Evolutionary conservation across 352 stramenopile species (phyloP).

Genomic region (Pythium brassicae): DNA sequence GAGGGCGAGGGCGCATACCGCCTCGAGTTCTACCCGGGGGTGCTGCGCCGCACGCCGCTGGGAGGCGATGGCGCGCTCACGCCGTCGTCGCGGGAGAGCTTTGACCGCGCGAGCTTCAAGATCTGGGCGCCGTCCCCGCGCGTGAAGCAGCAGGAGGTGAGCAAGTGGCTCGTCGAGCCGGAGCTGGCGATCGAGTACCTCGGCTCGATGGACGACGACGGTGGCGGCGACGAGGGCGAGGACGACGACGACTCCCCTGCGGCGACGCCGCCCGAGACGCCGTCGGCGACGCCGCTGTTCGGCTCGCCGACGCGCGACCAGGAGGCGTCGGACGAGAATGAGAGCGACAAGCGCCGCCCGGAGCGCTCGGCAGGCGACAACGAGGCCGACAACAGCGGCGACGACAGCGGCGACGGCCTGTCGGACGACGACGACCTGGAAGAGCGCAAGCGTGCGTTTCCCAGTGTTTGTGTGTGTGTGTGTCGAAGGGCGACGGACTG

Average conservation of each 20-base stretch:
- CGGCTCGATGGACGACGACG: constrained; percentile 74
- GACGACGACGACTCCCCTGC: constrained; percentile 69
- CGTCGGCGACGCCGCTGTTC: constrained; percentile 63
- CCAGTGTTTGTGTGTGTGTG: background rate
- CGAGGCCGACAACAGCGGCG: constrained; percentile 18
- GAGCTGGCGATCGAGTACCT: constrained; percentile 77
- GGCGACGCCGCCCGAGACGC: constrained; percentile 62
- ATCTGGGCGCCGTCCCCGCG: constrained; percentile 83
- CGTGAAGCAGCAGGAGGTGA: constrained; percentile 61
- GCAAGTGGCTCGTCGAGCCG: constrained; percentile 81
- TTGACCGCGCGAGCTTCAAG: constrained; percentile 32
- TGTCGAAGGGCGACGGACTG: background rate
- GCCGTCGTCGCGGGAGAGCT: constrained; percentile 24
- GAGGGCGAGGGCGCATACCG: constrained; percentile 81
- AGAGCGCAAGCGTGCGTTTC: constrained; percentile 22
- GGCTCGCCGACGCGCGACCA: constrained; percentile 53
- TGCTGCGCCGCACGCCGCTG: constrained; percentile 71
- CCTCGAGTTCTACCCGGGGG: constrained; percentile 79
- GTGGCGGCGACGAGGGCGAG: constrained; percentile 46
- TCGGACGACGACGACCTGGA: constrained; percentile 36
- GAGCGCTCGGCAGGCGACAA: constrained; percentile 22
- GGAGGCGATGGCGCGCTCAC: constrained; percentile 38
- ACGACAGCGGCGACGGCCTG: constrained; percentile 35
- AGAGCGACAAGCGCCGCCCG: constrained; percentile 28
- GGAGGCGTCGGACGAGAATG: constrained; percentile 25